Conservation (phyloP, 2,329 filamentous ascomycete species). For the Thelonectria olida region DNA sequence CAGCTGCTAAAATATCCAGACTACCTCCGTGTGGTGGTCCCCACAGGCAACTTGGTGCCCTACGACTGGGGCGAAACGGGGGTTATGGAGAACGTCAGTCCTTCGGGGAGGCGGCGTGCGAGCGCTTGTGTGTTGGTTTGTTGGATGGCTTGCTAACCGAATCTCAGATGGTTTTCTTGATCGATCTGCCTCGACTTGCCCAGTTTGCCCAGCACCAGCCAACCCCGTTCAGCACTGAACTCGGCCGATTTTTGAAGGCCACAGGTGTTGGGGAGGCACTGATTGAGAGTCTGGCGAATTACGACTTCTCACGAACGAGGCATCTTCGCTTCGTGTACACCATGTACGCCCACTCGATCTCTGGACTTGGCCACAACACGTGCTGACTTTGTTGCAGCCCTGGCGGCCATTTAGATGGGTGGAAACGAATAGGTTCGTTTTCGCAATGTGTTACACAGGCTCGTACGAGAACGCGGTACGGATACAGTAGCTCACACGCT, state of each 20-base stretch:
- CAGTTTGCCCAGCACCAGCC: slow-evolving; percentile 42
- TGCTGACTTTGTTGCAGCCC: slow-evolving; percentile 42
- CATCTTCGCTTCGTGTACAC: slow-evolving; percentile 85
- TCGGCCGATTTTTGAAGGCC: slow-evolving; percentile 75
- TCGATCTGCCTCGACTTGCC: slow-evolving; percentile 80
- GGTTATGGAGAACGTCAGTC: slow-evolving; percentile 81
- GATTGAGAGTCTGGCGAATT: slow-evolving; percentile 74
- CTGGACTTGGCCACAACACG: slow-evolving; percentile 14
- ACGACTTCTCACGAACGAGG: slow-evolving; percentile 81
- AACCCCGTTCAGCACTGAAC: slow-evolving; percentile 71
- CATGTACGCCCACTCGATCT: slow-evolving; percentile 64
- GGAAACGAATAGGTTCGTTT: slow-evolving; percentile 44
- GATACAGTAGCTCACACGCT: slow-evolving; percentile 32
- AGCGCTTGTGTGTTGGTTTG: slow-evolving; percentile 9
- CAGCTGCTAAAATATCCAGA: slow-evolving; percentile 83
- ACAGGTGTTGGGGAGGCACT: slow-evolving; percentile 72
- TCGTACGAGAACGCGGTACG: slow-evolving; percentile 22
- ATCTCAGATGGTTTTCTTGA: slow-evolving; percentile 80
- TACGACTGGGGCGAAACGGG: slow-evolving; percentile 92
- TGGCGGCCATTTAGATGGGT: slow-evolving; percentile 45
- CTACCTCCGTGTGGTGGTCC: slow-evolving; percentile 82
- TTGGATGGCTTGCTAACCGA: slow-evolving; percentile 30
- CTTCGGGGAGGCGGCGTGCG: slow-evolving; percentile 16
- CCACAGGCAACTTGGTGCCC: slow-evolving; percentile 84
- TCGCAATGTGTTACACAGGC: slow-evolving; percentile 16